Evolutionary conservation across 768 basidiomycete species (phyloP).

Genomic region (Collybia sordida): DNA sequence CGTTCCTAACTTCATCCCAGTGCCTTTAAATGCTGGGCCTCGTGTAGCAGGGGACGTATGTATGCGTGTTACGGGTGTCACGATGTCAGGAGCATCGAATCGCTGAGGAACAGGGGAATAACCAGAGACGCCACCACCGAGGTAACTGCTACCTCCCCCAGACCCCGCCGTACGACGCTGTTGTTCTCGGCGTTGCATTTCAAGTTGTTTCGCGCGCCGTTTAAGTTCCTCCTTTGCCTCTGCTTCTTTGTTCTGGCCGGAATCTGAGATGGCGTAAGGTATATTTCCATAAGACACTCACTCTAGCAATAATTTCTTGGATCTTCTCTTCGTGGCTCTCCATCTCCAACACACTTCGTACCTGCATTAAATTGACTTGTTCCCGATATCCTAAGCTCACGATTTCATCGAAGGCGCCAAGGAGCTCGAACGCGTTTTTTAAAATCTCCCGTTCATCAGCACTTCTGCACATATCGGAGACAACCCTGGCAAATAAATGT

Average conservation of each 20-base stretch:
- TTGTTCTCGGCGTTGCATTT: constrained; percentile 96
- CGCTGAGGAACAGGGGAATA: constrained; percentile 70
- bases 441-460: constrained; percentile 89
- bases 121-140: constrained; percentile 66
- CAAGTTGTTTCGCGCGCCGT: constrained; percentile 94
- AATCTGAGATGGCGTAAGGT: constrained; percentile 1
- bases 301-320: constrained; percentile 95
- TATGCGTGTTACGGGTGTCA: constrained; percentile 37
- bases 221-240: constrained; percentile 99
- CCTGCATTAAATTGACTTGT: constrained; percentile 75
- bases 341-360: constrained; percentile 81
- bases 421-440: constrained; percentile 88
- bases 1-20: constrained; percentile 94
- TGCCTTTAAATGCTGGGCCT: constrained; percentile 84
- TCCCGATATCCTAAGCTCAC: constrained; percentile 87
- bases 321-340: constrained; percentile 94
- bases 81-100: constrained; percentile 61
- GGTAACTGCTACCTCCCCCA: constrained; percentile 54
- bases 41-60: constrained; percentile 50
- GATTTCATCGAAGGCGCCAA: constrained; percentile 96
- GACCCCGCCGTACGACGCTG: constrained; percentile 66
- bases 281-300: constrained; percentile 32
- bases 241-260: constrained; percentile 88
- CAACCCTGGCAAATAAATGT: constrained; percentile 90
- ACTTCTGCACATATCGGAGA: constrained; percentile 86